Evolutionary conservation across 2,329 filamentous ascomycete genomes (phyloP).

Genomic region (Beauveria rudraprayagi): DNA sequence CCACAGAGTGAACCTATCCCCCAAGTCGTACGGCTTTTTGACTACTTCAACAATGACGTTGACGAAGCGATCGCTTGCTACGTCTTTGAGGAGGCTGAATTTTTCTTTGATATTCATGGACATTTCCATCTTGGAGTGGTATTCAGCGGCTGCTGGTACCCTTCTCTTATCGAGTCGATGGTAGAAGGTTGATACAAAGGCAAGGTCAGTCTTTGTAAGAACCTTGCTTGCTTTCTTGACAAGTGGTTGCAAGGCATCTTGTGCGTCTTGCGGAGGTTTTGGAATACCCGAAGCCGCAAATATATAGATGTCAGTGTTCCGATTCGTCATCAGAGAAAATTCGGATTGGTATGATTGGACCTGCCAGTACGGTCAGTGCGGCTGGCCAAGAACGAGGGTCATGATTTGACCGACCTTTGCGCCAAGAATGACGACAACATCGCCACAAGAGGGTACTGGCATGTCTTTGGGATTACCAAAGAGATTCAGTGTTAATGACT

Average conservation of each 20-base stretch:
- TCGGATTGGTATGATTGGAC: constrained; percentile 30
- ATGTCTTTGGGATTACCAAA: constrained; percentile 48
- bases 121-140: constrained; percentile 27
- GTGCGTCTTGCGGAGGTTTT: constrained; percentile 29
- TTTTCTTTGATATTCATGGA: constrained; percentile 45
- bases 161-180: constrained; percentile 33
- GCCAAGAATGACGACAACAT: constrained; percentile 38
- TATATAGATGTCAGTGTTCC: constrained; percentile 24
- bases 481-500: constrained; percentile 43
- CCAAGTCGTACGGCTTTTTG: constrained; percentile 33
- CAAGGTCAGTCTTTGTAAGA: constrained; percentile 24
- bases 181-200: constrained; percentile 42
- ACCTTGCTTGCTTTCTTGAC: constrained; percentile 15
- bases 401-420: constrained; percentile 38
- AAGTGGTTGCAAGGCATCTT: constrained; percentile 19
- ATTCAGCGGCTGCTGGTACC: constrained; percentile 37
- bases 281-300: constrained; percentile 30
- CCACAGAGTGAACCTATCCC: constrained; percentile 54
- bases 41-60: constrained; percentile 69
- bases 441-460: constrained; percentile 36
- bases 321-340: constrained; percentile 38
- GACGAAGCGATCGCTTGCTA: constrained; percentile 48
- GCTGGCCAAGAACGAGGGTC: neutral
- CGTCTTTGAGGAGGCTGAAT: constrained; percentile 57
- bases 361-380: constrained; percentile 20